Base-by-base conservation (phyloP, 352 stramenopile genomes). In the Phytophthora megakarya region DNA sequence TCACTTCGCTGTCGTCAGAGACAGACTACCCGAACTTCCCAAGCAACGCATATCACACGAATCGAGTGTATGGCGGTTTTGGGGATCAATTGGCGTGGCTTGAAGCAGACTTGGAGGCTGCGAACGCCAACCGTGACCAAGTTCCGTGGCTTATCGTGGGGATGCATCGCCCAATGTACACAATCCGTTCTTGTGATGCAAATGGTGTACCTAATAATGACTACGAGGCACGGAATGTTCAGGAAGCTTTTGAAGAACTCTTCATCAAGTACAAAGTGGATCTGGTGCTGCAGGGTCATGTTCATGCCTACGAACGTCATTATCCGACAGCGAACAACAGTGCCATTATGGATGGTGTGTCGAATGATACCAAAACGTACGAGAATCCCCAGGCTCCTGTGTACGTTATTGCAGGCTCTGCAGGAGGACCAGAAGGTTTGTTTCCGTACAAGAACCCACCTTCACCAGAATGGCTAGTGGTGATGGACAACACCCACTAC, bases 1-100 rank as follows among this genome's bases (percentile, higher is more conserved):
- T 93, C 51, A 82, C 84, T 1, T 61, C 79, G 11, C 62, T 96
- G 3, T 85, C 81, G 46, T 85, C 78, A 22, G 88, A 96, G 61
- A 93, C 76, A 8, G 74, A 83, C 39, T 83, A 68, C 42, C 32
- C 45, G 10, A 66, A 66, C 43, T 56, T 70, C 4, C 76, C 73
- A 6, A 74, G 32, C 56, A 85, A 85, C 26, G 63, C 61, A 19
- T 80, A 81, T 44, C 43, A 55, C 33, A 70, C 61, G 0, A 70
- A 71, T 0, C 57, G 70, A 28, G 38, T 52, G 10, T 79, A 79
- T 30, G 73, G 73, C 8, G 15, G 47, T n/a, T 81, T 81, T 38
- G 73, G 73, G 8, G 53, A 80, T 44, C 77, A 89, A 37, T 55
- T 87, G 19, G 18, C 66, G 32, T 89, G 80, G 80, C 64, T 89